Conservation (phyloP, 2,329 filamentous ascomycete species). For the Talaromyces sp. region DNA sequence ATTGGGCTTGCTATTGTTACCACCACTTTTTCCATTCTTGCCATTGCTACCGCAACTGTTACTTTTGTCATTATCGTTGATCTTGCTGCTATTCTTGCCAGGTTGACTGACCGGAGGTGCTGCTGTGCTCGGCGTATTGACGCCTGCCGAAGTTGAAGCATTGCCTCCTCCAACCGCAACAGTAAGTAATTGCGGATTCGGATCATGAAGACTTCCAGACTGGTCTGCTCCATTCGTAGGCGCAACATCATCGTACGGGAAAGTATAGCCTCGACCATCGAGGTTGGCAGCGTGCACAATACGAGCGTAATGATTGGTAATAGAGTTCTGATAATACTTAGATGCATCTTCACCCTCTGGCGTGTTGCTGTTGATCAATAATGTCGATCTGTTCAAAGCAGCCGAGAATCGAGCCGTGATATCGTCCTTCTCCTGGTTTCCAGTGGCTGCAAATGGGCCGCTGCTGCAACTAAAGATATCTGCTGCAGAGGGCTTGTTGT, state of each 20-base stretch:
- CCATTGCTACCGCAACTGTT: neutral
- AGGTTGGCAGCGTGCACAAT: slow-evolving; percentile 58
- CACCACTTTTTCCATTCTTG: neutral
- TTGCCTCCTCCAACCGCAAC: slow-evolving; percentile 51
- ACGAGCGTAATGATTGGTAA: slow-evolving; percentile 64
- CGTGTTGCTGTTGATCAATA: slow-evolving; percentile 51
- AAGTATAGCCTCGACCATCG: slow-evolving; percentile 61
- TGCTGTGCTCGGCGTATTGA: neutral
- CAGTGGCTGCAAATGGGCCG: slow-evolving; percentile 51
- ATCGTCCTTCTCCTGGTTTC: slow-evolving; percentile 50
- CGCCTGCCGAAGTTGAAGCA: slow-evolving; percentile 15
- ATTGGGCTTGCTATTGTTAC: neutral
- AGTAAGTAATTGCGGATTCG: slow-evolving; percentile 51
- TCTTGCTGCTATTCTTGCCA: neutral
- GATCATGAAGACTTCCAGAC: slow-evolving; percentile 58
- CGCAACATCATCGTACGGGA: slow-evolving; percentile 66
- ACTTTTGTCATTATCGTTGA: neutral
- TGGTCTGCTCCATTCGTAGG: slow-evolving; percentile 53
- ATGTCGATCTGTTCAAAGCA: slow-evolving; percentile 67
- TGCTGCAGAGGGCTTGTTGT: slow-evolving; percentile 52
- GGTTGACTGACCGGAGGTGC: neutral
- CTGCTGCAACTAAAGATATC: slow-evolving; percentile 65
- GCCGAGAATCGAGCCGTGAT: slow-evolving; percentile 70
- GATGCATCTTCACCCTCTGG: slow-evolving; percentile 48
- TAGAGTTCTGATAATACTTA: slow-evolving; percentile 49